phyloP scores from a whole-genome alignment of 331 rosid species.

The Spiraea crenata region DNA sequence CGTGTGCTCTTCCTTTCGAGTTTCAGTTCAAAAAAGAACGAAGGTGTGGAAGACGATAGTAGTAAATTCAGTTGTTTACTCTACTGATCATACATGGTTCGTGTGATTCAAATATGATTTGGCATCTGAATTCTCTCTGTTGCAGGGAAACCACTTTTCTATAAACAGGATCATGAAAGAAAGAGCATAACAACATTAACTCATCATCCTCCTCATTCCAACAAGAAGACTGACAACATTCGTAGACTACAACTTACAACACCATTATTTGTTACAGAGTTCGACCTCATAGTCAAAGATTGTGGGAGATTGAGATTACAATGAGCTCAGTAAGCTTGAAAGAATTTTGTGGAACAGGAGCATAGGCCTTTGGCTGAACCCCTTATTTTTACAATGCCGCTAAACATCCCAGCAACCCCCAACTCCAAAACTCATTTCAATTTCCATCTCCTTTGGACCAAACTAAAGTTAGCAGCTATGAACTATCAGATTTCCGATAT shows the following conservation, averaged over 20 bases:
- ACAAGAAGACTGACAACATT: neutral
- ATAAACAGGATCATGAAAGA: too few species aligned
- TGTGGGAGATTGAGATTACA: neutral
- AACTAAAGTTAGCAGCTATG: conserved; percentile 21
- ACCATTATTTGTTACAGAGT: conserved; percentile 10
- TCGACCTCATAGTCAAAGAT: neutral
- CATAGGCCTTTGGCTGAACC: conserved; percentile 67
- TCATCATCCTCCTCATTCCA: too few species aligned
- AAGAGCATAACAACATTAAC: too few species aligned
- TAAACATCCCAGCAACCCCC: conserved; percentile 84
- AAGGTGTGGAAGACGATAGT: too few species aligned
- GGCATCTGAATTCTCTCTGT: too few species aligned
- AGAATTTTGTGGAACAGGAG: conserved; percentile 28
- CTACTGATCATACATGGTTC: too few species aligned
- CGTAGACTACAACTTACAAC: neutral
- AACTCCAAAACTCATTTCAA: conserved; percentile 44
- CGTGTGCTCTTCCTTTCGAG: too few species aligned
- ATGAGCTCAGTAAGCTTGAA: neutral
- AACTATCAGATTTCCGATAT: conserved; percentile 21
- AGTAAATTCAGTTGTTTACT: too few species aligned
- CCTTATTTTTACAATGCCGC: conserved; percentile 51
- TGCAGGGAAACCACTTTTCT: too few species aligned
- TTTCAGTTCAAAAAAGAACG: too few species aligned
- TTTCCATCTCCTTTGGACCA: conserved; percentile 25
- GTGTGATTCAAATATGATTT: too few species aligned